phyloP scores from a whole-genome alignment of 2,329 filamentous ascomycete species.

The Thelonectria rubi region DNA sequence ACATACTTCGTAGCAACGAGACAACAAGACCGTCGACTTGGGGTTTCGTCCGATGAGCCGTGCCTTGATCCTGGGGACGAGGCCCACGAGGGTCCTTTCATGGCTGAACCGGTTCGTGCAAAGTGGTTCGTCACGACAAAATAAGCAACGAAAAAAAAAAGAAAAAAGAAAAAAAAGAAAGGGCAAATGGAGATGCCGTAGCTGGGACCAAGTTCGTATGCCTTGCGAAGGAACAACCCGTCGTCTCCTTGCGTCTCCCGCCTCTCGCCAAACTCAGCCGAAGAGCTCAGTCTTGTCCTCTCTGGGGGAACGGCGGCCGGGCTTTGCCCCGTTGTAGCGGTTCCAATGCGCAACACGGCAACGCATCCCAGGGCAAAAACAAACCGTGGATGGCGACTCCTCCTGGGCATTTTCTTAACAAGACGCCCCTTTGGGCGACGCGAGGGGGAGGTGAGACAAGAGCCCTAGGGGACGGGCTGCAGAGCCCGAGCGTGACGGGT shows the following conservation, averaged over 20 bases:
- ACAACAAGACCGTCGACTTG: background rate
- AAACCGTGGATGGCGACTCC: background rate
- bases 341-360: constrained; percentile 17
- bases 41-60: background rate
- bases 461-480: constrained; percentile 27
- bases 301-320: background rate
- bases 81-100: background rate
- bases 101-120: constrained; percentile 2
- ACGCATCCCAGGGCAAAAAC: constrained; percentile 9
- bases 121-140: background rate
- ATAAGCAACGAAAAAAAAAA: background rate
- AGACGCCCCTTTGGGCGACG: constrained; percentile 4
- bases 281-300: background rate
- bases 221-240: no score
- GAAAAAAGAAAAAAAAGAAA: no score
- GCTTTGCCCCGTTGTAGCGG: constrained; percentile 3
- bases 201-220: no score
- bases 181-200: no score
- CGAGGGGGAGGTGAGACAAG: background rate
- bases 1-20: no score
- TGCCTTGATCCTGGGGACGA: constrained; percentile 2
- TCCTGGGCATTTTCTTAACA: background rate
- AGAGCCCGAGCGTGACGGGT: constrained; percentile 36
- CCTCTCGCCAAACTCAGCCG: background rate
- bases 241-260: background rate